A percentile compares a stretch with the other conserved stretches of the same genome.
These are phyloP conservation scores for Pleodorina starrii DNA, from an alignment of 139 green algal genomes.

Conservation along the genomic window DNA sequence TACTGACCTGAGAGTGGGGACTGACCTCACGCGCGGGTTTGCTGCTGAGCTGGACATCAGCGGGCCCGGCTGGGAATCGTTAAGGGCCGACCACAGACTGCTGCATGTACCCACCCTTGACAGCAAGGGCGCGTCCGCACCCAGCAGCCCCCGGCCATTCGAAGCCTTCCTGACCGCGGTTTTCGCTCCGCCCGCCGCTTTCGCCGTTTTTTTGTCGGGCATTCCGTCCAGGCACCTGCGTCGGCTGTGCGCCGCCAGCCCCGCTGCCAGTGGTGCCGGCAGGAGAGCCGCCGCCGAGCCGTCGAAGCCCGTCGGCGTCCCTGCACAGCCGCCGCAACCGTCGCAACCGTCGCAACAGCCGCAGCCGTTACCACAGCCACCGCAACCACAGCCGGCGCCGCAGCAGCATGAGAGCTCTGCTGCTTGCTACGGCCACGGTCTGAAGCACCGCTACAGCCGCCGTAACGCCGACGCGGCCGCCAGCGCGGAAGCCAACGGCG, in stretches of 20 bases:
- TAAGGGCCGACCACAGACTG: too few relatives aligned
- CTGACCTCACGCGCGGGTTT: too few relatives aligned
- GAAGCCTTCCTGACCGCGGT: too few relatives aligned
- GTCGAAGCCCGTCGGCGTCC: neutral
- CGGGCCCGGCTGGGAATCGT: too few relatives aligned
- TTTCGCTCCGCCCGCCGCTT: too few relatives aligned
- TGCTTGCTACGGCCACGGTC: neutral
- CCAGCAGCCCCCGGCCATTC: too few relatives aligned
- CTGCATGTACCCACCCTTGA: too few relatives aligned
- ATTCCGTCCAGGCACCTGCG: constrained; percentile 2
- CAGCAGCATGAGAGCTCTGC: neutral
- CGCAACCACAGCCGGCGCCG: neutral
- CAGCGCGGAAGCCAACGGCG: constrained; percentile 14
- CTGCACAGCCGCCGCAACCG: neutral
- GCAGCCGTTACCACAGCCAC: neutral
- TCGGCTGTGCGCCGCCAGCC: neutral
- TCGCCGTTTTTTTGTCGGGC: too few relatives aligned
- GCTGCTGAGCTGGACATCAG: too few relatives aligned
- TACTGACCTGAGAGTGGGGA: too few relatives aligned
- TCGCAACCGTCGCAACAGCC: neutral
- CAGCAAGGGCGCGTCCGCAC: too few relatives aligned
- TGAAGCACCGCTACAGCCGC: constrained; percentile 6
- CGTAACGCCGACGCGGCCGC: neutral
- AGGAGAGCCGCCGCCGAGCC: neutral
- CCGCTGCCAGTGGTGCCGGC: neutral